Conservation (phyloP, 176 grass and related monocot species). For the sorghum (Sorghum bicolor) region DNA sequence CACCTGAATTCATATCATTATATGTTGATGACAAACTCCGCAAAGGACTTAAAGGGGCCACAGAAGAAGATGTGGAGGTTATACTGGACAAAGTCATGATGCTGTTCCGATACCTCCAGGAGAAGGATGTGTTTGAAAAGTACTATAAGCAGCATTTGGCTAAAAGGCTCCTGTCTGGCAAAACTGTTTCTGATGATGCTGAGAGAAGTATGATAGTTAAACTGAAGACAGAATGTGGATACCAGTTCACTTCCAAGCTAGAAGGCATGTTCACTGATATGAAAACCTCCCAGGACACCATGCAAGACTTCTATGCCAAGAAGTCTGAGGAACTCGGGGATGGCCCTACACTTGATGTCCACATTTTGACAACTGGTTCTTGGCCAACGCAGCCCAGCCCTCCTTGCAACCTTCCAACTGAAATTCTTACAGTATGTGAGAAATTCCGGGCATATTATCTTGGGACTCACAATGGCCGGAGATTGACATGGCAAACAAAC, state of each 20-base stretch:
- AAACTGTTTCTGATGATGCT: conserved; percentile 92
- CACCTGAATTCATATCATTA: conserved; percentile 93
- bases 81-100: conserved; percentile 98
- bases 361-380: conserved; percentile 94
- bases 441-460: conserved; percentile 88
- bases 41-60: conserved; percentile 85
- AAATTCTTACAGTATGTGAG: conserved; percentile 79
- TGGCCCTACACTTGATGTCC: conserved; percentile 78
- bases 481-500: conserved; percentile 99
- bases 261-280: conserved; percentile 99
- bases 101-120: conserved; percentile 94
- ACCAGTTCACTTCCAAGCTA: conserved; percentile 96
- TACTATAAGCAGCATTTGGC: conserved; percentile 97
- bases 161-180: conserved; percentile 76
- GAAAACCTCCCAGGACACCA: conserved; percentile 97
- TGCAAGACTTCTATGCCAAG: conserved; percentile 86
- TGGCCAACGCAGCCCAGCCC: conserved; percentile 87
- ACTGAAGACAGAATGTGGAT: conserved; percentile 96
- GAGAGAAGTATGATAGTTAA: conserved; percentile 99
- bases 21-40: conserved; percentile 95
- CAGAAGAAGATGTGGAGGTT: conserved; percentile 90
- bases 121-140: conserved; percentile 99
- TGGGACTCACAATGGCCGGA: conserved; percentile 86
- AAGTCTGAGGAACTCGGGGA: conserved; percentile 67
- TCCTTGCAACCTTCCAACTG: conserved; percentile 81